Conservation (phyloP, 352 stramenopile species). For the Globisporangium paroecandrum region DNA sequence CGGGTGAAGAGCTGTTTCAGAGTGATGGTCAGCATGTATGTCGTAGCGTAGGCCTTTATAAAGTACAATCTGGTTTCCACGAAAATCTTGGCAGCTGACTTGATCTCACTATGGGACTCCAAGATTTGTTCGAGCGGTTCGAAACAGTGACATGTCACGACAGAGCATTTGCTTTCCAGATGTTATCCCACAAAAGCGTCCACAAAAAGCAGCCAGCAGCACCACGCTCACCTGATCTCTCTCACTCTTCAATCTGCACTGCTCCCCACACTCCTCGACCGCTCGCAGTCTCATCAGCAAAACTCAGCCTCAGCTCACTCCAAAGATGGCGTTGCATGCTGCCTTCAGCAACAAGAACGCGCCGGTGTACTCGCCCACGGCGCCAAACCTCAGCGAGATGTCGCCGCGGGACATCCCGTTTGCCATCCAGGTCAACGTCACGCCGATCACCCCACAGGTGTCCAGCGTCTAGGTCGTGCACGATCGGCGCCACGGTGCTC, state of each 20-base stretch:
- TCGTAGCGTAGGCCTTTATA: not conserved
- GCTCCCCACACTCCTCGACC: not conserved
- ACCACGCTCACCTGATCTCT: not conserved
- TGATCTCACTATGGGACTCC: no score
- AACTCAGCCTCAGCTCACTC: not conserved
- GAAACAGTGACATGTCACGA: no score
- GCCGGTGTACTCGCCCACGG: constrained; percentile 7
- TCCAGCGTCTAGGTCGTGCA: not conserved
- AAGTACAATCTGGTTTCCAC: not conserved
- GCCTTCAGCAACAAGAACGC: constrained; percentile 11
- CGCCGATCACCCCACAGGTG: not conserved
- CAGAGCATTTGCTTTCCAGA: no score
- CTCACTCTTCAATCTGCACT: not conserved
- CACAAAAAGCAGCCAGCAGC: not conserved
- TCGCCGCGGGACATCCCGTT: constrained; percentile 7
- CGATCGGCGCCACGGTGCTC: not conserved
- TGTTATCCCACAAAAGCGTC: no score
- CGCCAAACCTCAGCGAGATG: not conserved
- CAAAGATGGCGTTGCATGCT: constrained; percentile 1
- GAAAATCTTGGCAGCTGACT: no score
- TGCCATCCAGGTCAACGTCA: constrained; percentile 8
- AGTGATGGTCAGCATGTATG: not conserved
- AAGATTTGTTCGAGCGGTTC: no score
- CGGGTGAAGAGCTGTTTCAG: not conserved
- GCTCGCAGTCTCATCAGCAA: no score